These are phyloP conservation scores for Tolypocladium cylindrosporum DNA, from an alignment of 2,329 filamentous ascomycete species.

Conservation along the genomic window DNA sequence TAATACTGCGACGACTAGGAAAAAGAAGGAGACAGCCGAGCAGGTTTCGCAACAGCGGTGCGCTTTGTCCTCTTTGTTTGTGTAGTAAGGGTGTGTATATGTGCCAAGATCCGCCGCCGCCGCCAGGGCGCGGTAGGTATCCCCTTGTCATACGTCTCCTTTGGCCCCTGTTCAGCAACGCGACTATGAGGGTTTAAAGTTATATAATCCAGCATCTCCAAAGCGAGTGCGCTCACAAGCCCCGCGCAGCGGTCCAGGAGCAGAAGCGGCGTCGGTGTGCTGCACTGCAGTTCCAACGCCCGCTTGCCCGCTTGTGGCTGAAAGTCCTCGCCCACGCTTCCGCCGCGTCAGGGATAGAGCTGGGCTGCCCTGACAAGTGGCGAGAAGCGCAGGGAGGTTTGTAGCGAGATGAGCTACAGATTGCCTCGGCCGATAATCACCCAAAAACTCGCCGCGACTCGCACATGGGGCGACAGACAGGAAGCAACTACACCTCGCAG, in stretches of 20 bases:
- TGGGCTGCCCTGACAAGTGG: not conserved
- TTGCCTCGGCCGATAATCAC: not conserved
- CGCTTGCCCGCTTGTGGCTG: conserved; percentile 9
- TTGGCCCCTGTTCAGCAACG: not conserved
- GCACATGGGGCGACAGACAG: not conserved
- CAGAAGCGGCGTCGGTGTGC: conserved; percentile 7
- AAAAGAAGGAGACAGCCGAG: conserved; percentile 17
- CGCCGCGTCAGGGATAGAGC: not conserved
- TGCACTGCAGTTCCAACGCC: conserved; percentile 10
- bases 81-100: conserved; percentile 7
- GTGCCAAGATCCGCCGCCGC: conserved; percentile 5
- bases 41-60: conserved; percentile 23
- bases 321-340: not conserved
- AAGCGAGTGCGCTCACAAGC: conserved; percentile 5
- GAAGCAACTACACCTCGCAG: not conserved
- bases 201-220: conserved; percentile 23
- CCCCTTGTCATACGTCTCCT: conserved; percentile 2
- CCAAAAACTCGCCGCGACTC: not conserved
- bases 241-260: conserved; percentile 11
- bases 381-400: conserved; percentile 1
- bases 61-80: conserved; percentile 24
- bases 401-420: conserved; percentile 15
- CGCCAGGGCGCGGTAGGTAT: conserved; percentile 18
- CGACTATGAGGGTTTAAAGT: not conserved
- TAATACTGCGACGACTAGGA: conserved; percentile 30